Conservation (phyloP, 140 eudicot species). For the Stevia rebaudiana region DNA sequence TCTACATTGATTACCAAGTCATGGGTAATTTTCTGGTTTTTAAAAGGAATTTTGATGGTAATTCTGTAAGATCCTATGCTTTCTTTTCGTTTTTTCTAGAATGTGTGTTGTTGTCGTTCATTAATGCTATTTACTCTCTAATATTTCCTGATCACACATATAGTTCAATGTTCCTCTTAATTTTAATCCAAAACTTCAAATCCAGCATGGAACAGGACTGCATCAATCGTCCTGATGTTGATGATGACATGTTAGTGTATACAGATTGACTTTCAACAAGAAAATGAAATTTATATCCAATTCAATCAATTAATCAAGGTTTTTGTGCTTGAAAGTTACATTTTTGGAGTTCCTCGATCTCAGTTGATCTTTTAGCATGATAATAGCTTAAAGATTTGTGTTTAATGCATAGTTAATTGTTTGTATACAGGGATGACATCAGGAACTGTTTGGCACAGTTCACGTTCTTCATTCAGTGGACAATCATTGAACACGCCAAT, state of each 20-base stretch:
- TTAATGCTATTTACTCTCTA: too few species aligned
- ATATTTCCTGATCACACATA: too few species aligned
- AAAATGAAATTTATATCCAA: not conserved
- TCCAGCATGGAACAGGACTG: not conserved
- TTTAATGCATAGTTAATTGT: conserved; percentile 6
- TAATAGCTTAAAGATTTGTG: not conserved
- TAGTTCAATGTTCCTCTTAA: not conserved
- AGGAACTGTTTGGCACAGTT: conserved; percentile 35
- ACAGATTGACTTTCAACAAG: not conserved
- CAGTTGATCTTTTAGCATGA: not conserved
- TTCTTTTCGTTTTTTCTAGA: not conserved
- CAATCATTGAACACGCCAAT: conserved; percentile 36
- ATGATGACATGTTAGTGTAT: not conserved
- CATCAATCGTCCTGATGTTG: not conserved
- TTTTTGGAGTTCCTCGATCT: not conserved
- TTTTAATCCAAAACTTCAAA: not conserved
- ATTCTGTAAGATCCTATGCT: not conserved
- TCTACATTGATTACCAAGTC: not conserved
- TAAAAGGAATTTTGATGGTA: not conserved
- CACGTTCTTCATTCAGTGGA: conserved; percentile 57
- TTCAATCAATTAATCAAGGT: not conserved
- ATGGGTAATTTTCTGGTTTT: conserved; percentile 2
- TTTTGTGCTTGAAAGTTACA: not conserved
- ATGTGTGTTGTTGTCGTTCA: not conserved
- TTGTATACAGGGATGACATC: conserved; percentile 38